Conservation (phyloP, 202 grass and related monocot species). For the Alloteropsis angusta region DNA sequence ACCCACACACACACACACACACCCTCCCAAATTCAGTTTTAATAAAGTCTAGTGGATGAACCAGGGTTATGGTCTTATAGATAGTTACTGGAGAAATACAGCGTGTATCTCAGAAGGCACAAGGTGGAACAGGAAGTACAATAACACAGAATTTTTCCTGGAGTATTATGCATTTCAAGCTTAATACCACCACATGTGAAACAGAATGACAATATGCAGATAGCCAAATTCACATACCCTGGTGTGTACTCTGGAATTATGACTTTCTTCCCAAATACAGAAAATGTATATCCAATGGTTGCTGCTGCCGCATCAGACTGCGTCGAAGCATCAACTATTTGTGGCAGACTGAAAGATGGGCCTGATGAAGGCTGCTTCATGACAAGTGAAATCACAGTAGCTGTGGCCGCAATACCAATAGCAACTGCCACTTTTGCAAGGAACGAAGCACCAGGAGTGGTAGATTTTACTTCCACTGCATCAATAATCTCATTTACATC, state of each 20-base stretch:
- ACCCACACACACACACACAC: too few species aligned
- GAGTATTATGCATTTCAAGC: background rate
- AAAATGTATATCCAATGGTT: slow-evolving; percentile 47
- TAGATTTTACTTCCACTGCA: slow-evolving; percentile 32
- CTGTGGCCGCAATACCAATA: slow-evolving; percentile 47
- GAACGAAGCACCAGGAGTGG: slow-evolving; percentile 27
- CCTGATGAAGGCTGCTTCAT: slow-evolving; percentile 41
- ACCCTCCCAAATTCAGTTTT: too few species aligned
- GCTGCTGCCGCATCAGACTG: slow-evolving; percentile 27
- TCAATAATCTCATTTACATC: slow-evolving; percentile 39
- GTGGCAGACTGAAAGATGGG: slow-evolving; percentile 51
- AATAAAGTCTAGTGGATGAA: background rate
- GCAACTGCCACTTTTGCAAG: slow-evolving; percentile 58
- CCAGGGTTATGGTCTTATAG: background rate
- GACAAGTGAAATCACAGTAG: slow-evolving; percentile 39
- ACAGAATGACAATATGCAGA: background rate
- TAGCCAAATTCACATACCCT: slow-evolving; percentile 44
- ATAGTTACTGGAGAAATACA: background rate
- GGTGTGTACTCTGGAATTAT: slow-evolving; percentile 70
- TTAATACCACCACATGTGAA: background rate
- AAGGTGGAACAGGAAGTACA: background rate
- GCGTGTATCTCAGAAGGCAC: background rate
- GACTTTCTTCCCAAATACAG: slow-evolving; percentile 56
- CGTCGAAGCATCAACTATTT: slow-evolving; percentile 48
- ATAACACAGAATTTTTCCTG: background rate